These are phyloP conservation scores for Pythium rhizo-oryzae DNA, from an alignment of 352 stramenopile genomes.

Conservation along the genomic window DNA sequence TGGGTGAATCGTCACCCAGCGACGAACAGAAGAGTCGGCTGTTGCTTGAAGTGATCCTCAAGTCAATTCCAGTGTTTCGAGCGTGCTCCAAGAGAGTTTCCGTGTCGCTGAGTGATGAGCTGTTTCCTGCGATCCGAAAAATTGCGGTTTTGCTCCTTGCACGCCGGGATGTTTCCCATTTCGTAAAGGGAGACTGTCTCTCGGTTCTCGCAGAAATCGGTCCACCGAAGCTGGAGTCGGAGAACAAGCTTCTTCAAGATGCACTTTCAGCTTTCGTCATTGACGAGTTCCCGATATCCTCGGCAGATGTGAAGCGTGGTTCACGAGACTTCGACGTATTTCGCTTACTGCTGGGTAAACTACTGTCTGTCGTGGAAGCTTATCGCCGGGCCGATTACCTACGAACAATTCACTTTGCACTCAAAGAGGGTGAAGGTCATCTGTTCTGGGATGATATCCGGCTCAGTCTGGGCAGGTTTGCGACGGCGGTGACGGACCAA, in stretches of 20 bases:
- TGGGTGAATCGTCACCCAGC: slow-evolving; percentile 13
- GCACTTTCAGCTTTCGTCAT: slow-evolving; percentile 56
- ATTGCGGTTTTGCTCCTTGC: slow-evolving; percentile 42
- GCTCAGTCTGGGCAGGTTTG: slow-evolving; percentile 44
- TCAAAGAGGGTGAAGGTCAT: slow-evolving; percentile 66
- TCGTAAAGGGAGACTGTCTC: slow-evolving; percentile 65
- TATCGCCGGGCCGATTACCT: slow-evolving; percentile 51
- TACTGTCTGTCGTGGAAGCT: slow-evolving; percentile 60
- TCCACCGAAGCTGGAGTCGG: slow-evolving; percentile 12
- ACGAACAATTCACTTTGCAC: slow-evolving; percentile 52
- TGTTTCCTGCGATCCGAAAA: slow-evolving; percentile 46
- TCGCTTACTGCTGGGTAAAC: slow-evolving; percentile 46
- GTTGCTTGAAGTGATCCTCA: slow-evolving; percentile 45
- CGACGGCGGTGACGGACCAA: slow-evolving; percentile 12
- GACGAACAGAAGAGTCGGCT: slow-evolving; percentile 44
- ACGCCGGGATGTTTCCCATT: slow-evolving; percentile 42
- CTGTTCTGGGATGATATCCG: slow-evolving; percentile 60
- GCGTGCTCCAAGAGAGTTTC: slow-evolving; percentile 40
- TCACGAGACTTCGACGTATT: slow-evolving; percentile 76
- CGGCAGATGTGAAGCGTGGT: slow-evolving; percentile 56
- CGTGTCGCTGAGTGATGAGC: slow-evolving; percentile 29
- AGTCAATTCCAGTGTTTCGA: slow-evolving; percentile 46
- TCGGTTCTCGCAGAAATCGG: slow-evolving; percentile 42
- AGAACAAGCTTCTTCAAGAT: slow-evolving; percentile 31
- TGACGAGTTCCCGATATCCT: slow-evolving; percentile 77